Conservation (phyloP, 306 rosid species). For the Vigna trinervia region DNA sequence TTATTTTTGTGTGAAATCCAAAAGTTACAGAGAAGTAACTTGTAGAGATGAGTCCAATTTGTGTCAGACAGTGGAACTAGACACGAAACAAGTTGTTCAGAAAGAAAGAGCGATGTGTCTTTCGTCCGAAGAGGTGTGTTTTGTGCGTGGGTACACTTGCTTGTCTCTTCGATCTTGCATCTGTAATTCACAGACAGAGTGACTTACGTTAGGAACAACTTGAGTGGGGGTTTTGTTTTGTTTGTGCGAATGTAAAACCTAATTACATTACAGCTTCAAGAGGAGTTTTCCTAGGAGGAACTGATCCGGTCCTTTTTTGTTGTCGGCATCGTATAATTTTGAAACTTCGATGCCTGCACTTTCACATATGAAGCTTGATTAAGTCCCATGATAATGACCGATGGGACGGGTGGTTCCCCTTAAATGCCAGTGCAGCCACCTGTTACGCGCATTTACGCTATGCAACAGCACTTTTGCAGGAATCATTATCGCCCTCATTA, state of each 20-base stretch:
- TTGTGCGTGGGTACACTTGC: too few relatives aligned
- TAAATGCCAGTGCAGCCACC: slow-evolving; percentile 26
- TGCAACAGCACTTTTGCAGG: neutral
- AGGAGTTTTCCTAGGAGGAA: neutral
- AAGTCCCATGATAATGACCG: slow-evolving; percentile 1
- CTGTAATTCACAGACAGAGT: neutral
- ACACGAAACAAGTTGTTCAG: neutral
- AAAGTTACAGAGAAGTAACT: neutral
- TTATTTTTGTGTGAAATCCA: neutral
- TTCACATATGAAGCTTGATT: neutral
- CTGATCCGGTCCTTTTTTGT: neutral
- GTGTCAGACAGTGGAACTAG: neutral
- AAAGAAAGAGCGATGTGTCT: neutral
- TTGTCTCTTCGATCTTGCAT: neutral
- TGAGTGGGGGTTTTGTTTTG: neutral
- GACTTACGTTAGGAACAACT: neutral
- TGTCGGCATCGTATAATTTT: slow-evolving; percentile 8
- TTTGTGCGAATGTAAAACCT: neutral
- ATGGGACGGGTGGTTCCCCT: slow-evolving; percentile 3
- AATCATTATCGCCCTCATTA: slow-evolving; percentile 28
- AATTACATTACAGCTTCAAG: neutral
- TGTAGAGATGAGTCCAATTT: neutral
- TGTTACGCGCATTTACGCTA: slow-evolving; percentile 23
- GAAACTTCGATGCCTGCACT: neutral
- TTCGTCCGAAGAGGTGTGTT: neutral